These are phyloP conservation scores for Quercus agrifolia DNA, from an alignment of 306 rosid genomes.

Conservation along the genomic window DNA sequence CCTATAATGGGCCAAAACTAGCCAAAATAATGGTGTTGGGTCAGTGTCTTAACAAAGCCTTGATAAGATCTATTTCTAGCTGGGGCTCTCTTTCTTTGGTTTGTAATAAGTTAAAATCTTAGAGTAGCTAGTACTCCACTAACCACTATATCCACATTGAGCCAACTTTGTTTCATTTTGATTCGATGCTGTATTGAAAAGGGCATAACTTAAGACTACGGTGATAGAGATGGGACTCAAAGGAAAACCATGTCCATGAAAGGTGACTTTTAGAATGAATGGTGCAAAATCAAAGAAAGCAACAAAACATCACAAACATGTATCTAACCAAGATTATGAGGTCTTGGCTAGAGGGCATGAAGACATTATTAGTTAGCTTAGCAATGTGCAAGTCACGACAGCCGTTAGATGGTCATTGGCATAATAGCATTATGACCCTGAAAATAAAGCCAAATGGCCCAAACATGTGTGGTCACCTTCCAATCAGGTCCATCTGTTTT, in stretches of 20 bases:
- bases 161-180: background rate
- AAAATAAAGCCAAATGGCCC: constrained; percentile 11
- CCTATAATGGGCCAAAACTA: constrained; percentile 29
- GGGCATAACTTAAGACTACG: constrained; percentile 4
- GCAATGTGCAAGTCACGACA: constrained; percentile 19
- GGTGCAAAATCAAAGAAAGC: constrained; percentile 70
- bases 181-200: constrained; percentile 20
- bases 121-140: constrained; percentile 8
- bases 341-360: constrained; percentile 10
- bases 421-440: constrained; percentile 19
- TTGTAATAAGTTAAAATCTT: constrained; percentile 19
- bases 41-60: constrained; percentile 25
- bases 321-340: constrained; percentile 35
- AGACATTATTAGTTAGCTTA: constrained; percentile 2
- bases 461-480: constrained; percentile 27
- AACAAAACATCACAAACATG: constrained; percentile 41
- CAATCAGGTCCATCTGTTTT: constrained; percentile 13
- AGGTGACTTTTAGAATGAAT: constrained; percentile 50
- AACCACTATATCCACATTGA: constrained; percentile 23
- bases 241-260: constrained; percentile 57
- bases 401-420: background rate
- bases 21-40: constrained; percentile 17
- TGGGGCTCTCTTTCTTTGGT: constrained; percentile 23
- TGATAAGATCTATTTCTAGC: constrained; percentile 20
- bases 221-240: constrained; percentile 52